Base-by-base conservation (phyloP, 108 stramenopile species). In the Cyclotella atomus region DNA sequence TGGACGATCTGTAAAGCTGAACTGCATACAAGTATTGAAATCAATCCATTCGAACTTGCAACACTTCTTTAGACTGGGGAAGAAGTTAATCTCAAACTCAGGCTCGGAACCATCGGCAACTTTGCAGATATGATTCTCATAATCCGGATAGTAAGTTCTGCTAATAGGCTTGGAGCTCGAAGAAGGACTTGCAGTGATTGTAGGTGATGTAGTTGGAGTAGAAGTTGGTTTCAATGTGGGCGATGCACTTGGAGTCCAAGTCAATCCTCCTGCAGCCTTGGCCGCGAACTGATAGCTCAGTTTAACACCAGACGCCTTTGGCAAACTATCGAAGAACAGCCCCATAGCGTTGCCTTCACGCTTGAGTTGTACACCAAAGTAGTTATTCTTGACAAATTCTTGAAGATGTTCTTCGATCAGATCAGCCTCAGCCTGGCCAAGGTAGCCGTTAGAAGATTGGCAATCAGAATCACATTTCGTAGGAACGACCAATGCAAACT, bases 11-110 rank as follows among this genome's bases (percentile, higher is more conserved):
- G 34, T 53, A 27, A 70, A 55, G 25, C 67, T 77, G 24, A 55
- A 21, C 21, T 23, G 20, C 60, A 69, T 64, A 59, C 76, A 77
- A 36, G 8, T 63, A 17, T 44, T 34, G 46, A 41, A 52, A 24
- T 69, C 20, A 41, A 77, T 50, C 76, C 76, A 77, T 6, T 59
- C 19, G 33, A 70, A 70, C 3, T 63, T 43, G 36, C 76, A 77
- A 47, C 76, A 77, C 20, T 70, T 68, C 44, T 77, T 59, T 23
- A 77, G 35, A 55, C 44, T 64, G 0, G 52, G 21, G 53, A 68
- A 77, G 46, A 77, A 62, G 35, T 77, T 54, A 1, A 57, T n/a
- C 30, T 64, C 55, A 57, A 64, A 73, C 27, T 73, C 62, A 3
- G 72, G 33, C 1, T 59, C 27, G 1, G 3, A 10, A 3, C 30